Percentiles rank a stretch among this genome's conserved stretches.
Conservation (phyloP, 768 basidiomycete species). For the Termitomyces sp. region DNA sequence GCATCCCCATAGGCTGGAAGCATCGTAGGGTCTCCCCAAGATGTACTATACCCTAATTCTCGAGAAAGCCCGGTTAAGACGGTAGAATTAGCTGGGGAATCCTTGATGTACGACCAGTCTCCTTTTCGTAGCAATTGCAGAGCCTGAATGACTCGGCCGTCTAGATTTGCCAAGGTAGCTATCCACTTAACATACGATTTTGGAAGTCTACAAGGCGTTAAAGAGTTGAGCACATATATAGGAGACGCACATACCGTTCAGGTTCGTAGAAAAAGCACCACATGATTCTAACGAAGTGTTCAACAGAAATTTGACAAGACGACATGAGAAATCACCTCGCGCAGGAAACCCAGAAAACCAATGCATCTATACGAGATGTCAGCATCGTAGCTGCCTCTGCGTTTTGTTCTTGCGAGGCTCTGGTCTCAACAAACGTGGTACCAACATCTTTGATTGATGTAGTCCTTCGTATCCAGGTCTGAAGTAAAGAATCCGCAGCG, state of each 20-base stretch:
- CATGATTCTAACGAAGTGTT: constrained; percentile 56
- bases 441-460: constrained; percentile 9
- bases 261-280: constrained; percentile 86
- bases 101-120: constrained; percentile 53
- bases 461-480: constrained; percentile 37
- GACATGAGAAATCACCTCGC: constrained; percentile 46
- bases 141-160: constrained; percentile 47
- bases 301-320: constrained; percentile 1
- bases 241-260: constrained; percentile 38
- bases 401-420: constrained; percentile 17
- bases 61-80: constrained; percentile 40
- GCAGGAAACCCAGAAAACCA: constrained; percentile 74
- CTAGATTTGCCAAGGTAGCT: constrained; percentile 59
- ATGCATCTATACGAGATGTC: constrained; percentile 52
- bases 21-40: constrained; percentile 56
- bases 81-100: constrained; percentile 30
- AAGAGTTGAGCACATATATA: not conserved
- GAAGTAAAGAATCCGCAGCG: constrained; percentile 58
- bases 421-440: not conserved
- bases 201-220: constrained; percentile 37
- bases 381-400: constrained; percentile 20
- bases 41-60: constrained; percentile 51
- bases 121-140: constrained; percentile 49
- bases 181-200: constrained; percentile 78
- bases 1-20: constrained; percentile 62